phyloP scores from a whole-genome alignment of 2,329 filamentous ascomycete genomes.

The Diaporthe helianthi region DNA sequence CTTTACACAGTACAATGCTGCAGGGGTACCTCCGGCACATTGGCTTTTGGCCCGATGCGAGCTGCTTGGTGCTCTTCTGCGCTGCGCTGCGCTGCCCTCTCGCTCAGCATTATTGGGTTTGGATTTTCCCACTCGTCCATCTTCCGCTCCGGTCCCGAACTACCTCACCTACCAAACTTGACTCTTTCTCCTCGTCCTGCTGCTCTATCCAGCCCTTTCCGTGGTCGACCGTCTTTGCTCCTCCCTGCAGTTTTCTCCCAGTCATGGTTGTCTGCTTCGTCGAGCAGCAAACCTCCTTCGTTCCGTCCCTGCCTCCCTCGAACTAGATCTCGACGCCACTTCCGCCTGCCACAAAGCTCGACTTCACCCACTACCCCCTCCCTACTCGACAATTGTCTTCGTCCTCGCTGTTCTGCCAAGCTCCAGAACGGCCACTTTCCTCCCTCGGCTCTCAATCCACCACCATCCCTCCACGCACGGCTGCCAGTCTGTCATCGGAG shows the following conservation, averaged over 20 bases:
- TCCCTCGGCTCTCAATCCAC: conserved; percentile 7
- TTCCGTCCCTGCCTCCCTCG: conserved; percentile 27
- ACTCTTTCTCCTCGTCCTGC: conserved; percentile 25
- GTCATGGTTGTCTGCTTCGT: conserved; percentile 26
- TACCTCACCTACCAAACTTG: conserved; percentile 13
- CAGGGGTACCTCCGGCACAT: conserved; percentile 29
- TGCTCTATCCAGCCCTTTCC: conserved; percentile 14
- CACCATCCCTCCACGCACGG: conserved; percentile 40
- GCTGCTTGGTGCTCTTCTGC: conserved; percentile 18
- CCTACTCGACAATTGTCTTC: conserved; percentile 14
- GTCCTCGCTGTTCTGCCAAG: conserved; percentile 4
- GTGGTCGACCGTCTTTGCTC: conserved; percentile 14
- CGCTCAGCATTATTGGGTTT: conserved; percentile 25
- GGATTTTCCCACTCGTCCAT: conserved; percentile 33
- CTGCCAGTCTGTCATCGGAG: conserved; percentile 36
- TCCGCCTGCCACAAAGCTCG: conserved; percentile 25
- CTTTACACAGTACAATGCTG: conserved; percentile 11
- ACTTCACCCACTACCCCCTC: background rate
- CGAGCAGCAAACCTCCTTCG: conserved; percentile 33
- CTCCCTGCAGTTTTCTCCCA: background rate
- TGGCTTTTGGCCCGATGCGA: conserved; percentile 29
- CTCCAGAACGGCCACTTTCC: background rate
- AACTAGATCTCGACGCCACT: conserved; percentile 20
- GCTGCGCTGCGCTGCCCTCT: conserved; percentile 10
- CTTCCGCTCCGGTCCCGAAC: conserved; percentile 21